A percentile compares a stretch with the other conserved stretches of the same genome.
phyloP scores from a whole-genome alignment of 345 rosid species.

The Xanthoceras sorbifolium region DNA sequence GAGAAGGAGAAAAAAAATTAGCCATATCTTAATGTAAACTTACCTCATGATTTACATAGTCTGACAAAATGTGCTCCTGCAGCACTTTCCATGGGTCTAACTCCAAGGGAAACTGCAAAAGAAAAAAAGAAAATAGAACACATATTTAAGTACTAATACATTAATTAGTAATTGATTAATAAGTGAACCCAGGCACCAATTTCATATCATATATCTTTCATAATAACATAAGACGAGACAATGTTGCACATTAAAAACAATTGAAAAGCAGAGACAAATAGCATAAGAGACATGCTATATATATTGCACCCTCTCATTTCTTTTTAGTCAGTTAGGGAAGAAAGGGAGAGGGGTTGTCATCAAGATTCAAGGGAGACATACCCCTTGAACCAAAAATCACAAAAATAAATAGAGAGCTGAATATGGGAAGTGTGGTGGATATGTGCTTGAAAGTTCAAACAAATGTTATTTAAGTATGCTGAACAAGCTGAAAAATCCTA shows the following conservation, averaged over 20 bases:
- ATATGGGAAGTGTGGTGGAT: neutral
- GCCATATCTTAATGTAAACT: conserved; percentile 19
- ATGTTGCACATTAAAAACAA: neutral
- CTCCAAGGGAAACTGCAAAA: conserved; percentile 79
- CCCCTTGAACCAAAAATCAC: neutral
- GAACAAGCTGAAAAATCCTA: neutral
- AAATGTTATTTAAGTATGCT: neutral
- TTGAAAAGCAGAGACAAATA: neutral
- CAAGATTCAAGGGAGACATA: neutral
- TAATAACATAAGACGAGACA: neutral
- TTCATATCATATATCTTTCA: neutral
- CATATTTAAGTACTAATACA: conserved; percentile 16
- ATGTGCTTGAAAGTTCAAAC: conserved; percentile 11
- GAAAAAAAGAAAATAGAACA: conserved; percentile 6
- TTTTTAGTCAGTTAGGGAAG: neutral
- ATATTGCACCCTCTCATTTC: neutral
- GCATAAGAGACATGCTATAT: neutral
- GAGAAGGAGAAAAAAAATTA: neutral
- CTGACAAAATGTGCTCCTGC: conserved; percentile 75
- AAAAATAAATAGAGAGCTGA: conserved; percentile 6
- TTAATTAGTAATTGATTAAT: neutral
- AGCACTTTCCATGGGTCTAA: conserved; percentile 82
- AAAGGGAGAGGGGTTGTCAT: neutral
- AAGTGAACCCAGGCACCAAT: neutral
- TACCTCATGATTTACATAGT: conserved; percentile 85